Evolutionary conservation across 2,329 filamentous ascomycete genomes (phyloP), one percentile per base, ranked within the genome.

Genomic region (Curvularia sp.): DNA sequence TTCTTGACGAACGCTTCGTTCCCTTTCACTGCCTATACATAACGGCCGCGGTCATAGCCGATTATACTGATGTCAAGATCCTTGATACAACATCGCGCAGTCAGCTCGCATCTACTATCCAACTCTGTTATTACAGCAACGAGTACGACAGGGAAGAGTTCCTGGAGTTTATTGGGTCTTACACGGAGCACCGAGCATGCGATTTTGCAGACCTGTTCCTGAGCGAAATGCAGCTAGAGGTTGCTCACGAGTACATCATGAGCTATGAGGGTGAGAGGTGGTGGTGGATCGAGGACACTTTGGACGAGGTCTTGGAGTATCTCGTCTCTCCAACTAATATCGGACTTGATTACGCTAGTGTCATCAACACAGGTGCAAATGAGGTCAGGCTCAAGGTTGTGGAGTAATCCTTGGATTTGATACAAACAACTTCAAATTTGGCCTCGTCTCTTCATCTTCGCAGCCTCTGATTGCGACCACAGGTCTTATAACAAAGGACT

Each of bases 31-130:
- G 52, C 55, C 38, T 47, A 39, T 15, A 44, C 51, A 49, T n/a
- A 50, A 41, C 52, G 57, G 28, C 9, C 51, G 30, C n/a, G 15
- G 57, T 59, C 39, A 50, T 51, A 43, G 18, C 31, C 22, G 9
- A 47, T 24, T 30, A 55, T 43, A 51, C 46, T 24, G 57, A 59
- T 31, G 30, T 59, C 52, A 41, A 51, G 20, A 55, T 59, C 52
- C 48, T 39, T 26, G 52, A 59, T 38, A 20, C 46, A 30, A 59
- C 47, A 10, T 47, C 48, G 38, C 51, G 52, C 15, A 10, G 39
- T 47, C 22, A 51, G 24, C 13, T 30, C 28, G 49, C 26, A 57
- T 41, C 49, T 24, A 22, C 35, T 28, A 20, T 55, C 18, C 38
- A 22, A 5, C n/a, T 46, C 24, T 38, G 10, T 15, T n/a, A 26